Percentiles rank a stretch among this genome's conserved stretches.
Evolutionary conservation across 2,329 filamentous ascomycete species (phyloP).

Genomic region (Nectriaceae sp.): DNA sequence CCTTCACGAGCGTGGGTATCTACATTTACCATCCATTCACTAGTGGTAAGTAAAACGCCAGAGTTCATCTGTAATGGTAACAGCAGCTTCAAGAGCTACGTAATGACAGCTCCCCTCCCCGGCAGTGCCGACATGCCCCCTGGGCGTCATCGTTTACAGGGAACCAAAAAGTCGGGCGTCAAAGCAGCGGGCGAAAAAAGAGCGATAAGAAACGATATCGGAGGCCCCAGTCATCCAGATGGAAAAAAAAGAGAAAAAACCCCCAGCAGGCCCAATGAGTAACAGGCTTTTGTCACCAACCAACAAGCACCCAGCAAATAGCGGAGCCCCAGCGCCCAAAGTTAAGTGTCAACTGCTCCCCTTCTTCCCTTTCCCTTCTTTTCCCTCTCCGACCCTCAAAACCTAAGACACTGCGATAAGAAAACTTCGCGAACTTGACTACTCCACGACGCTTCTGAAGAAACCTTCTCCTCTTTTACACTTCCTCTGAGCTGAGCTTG

Average conservation of each 20-base stretch:
- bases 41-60: no score
- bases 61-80: no score
- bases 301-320: background rate
- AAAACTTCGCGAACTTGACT: background rate
- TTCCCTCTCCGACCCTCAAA: constrained; percentile 11
- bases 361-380: constrained; percentile 8
- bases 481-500: constrained; percentile 33
- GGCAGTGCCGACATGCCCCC: no score
- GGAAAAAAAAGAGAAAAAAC: constrained; percentile 2
- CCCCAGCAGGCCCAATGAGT: constrained; percentile 26
- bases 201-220: background rate
- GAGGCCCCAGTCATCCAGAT: background rate
- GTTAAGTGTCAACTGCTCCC: background rate
- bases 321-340: background rate
- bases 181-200: background rate
- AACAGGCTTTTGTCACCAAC: constrained; percentile 23
- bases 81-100: no score
- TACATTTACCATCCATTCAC: no score
- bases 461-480: constrained; percentile 18
- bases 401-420: background rate
- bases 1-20: no score
- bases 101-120: no score
- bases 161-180: background rate
- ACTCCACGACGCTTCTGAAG: background rate
- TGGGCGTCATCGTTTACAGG: no score